A percentile compares a stretch with the other conserved stretches of the same genome.
These are phyloP conservation scores for Trypanosoma lewisi DNA, from an alignment of 208 protist genomes.

Conservation along the genomic window DNA sequence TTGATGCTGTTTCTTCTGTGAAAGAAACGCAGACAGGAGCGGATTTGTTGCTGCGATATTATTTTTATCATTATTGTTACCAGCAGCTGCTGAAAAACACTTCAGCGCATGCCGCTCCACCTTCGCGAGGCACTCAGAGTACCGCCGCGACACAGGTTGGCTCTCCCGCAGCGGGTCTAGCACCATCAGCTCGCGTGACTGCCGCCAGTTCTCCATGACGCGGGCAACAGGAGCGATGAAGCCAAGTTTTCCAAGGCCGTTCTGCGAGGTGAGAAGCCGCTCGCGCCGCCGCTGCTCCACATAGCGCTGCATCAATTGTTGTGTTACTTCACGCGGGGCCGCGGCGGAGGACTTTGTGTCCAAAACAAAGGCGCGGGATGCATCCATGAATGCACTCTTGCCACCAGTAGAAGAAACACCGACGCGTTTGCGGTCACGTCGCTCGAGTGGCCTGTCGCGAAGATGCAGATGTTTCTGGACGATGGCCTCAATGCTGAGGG, in stretches of 20 bases:
- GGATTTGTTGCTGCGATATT: not conserved
- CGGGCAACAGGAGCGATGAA: constrained; percentile 32
- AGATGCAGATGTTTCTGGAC: constrained; percentile 11
- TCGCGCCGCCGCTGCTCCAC: constrained; percentile 60
- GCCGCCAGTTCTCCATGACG: constrained; percentile 67
- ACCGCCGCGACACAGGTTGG: constrained; percentile 53
- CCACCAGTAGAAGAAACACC: not conserved
- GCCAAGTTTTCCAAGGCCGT: constrained; percentile 66
- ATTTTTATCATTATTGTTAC: too few species aligned
- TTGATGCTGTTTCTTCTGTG: constrained; percentile 12
- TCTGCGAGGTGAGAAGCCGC: constrained; percentile 33
- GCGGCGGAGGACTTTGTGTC: constrained; percentile 26
- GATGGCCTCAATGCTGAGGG: constrained; percentile 15
- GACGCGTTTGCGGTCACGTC: constrained; percentile 4
- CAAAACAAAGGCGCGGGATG: constrained; percentile 25
- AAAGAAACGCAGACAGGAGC: not conserved
- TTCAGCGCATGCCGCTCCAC: constrained; percentile 54
- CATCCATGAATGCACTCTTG: constrained; percentile 12
- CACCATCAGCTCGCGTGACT: constrained; percentile 64
- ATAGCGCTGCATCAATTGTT: constrained; percentile 41
- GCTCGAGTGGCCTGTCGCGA: not conserved
- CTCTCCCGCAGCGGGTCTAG: constrained; percentile 43
- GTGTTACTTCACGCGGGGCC: constrained; percentile 34
- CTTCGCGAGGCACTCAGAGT: constrained; percentile 36
- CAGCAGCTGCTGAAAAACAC: constrained; percentile 11